Conservation (phyloP, 2,329 filamentous ascomycete species). For the Drechslerella coelobrocha region DNA sequence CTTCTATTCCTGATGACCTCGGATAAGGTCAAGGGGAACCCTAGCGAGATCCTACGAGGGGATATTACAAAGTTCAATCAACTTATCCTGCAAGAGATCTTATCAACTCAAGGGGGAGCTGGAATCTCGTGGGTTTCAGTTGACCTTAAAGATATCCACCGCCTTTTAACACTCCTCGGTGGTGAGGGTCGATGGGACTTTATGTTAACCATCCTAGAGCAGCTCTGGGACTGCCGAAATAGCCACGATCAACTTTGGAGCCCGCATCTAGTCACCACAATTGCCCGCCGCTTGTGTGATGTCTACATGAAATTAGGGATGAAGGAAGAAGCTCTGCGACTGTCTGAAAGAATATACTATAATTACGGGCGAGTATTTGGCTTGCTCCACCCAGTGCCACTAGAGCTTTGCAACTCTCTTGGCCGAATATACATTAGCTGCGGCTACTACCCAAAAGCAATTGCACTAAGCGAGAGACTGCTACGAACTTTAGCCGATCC, state of each 20-base stretch:
- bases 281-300: slow-evolving; percentile 33
- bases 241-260: slow-evolving; percentile 33
- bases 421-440: slow-evolving; percentile 30
- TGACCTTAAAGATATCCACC: slow-evolving; percentile 25
- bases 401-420: slow-evolving; percentile 24
- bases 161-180: slow-evolving; percentile 15
- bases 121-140: slow-evolving; percentile 42
- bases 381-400: slow-evolving; percentile 23
- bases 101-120: slow-evolving; percentile 21
- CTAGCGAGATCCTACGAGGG: slow-evolving; percentile 14
- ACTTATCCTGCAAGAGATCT: slow-evolving; percentile 32
- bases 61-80: slow-evolving; percentile 40
- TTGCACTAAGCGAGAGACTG: slow-evolving; percentile 26
- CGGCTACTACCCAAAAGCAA: slow-evolving; percentile 37
- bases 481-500: slow-evolving; percentile 23
- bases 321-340: slow-evolving; percentile 33
- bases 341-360: slow-evolving; percentile 34
- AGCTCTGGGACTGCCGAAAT: slow-evolving; percentile 40
- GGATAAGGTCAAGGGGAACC: slow-evolving; percentile 20
- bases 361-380: slow-evolving; percentile 40
- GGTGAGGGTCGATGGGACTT: slow-evolving; percentile 33
- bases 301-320: slow-evolving; percentile 36
- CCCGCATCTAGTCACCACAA: slow-evolving; percentile 31
- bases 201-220: slow-evolving; percentile 35
- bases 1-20: slow-evolving; percentile 45